Evolutionary conservation across 1,284 basidiomycete species (phyloP).

Genomic region (Inonotus obliquus): DNA sequence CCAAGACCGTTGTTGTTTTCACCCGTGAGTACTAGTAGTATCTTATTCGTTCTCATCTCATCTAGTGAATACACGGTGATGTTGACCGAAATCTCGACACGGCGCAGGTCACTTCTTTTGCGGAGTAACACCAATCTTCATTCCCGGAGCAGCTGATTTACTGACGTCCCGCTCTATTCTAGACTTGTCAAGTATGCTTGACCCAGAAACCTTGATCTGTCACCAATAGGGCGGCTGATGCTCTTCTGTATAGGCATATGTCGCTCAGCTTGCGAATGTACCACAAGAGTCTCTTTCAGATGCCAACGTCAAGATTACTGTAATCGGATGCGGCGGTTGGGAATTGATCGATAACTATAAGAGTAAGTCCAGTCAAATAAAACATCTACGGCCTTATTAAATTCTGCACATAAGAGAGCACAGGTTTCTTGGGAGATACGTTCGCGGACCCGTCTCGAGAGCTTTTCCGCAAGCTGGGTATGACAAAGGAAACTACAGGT

Average conservation of each 20-base stretch:
- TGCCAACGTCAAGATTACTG: slow-evolving; percentile 40
- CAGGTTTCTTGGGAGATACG: slow-evolving; percentile 44
- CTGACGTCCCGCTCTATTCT: slow-evolving; percentile 8
- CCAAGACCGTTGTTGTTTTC: slow-evolving; percentile 58
- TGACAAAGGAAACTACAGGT: slow-evolving; percentile 42
- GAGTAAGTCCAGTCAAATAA: slow-evolving; percentile 30
- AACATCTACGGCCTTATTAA: neutral
- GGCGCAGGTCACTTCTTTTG: slow-evolving; percentile 61
- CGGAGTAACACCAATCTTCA: slow-evolving; percentile 35
- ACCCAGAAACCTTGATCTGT: neutral
- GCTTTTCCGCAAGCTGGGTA: slow-evolving; percentile 48
- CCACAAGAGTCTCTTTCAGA: slow-evolving; percentile 38
- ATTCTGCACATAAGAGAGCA: slow-evolving; percentile 34
- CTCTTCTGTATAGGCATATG: slow-evolving; percentile 42
- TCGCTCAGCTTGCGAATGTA: slow-evolving; percentile 44
- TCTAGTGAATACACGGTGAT: slow-evolving; percentile 24
- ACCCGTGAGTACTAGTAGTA: no score
- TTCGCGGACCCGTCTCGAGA: slow-evolving; percentile 56
- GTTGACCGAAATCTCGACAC: neutral
- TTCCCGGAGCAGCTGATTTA: neutral
- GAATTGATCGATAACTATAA: slow-evolving; percentile 49
- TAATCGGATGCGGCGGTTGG: slow-evolving; percentile 64
- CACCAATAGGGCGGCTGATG: neutral
- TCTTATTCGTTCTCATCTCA: no score
- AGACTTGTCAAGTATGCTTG: slow-evolving; percentile 40